phyloP scores from a whole-genome alignment of 2,329 filamentous ascomycete species.

The Epichloe gansuensis region DNA sequence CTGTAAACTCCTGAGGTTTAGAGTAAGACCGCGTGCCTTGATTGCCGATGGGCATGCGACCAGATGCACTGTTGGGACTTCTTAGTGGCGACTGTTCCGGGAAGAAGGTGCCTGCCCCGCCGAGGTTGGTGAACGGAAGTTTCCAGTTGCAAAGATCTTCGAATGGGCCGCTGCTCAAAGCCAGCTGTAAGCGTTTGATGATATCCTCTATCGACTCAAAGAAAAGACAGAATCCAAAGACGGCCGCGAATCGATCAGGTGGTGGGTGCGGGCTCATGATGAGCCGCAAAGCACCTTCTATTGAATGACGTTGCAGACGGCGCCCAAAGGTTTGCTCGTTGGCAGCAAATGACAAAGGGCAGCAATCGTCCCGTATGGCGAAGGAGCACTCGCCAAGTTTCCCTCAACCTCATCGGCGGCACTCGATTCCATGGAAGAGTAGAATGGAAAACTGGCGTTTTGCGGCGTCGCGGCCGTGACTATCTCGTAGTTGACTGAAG shows the following conservation, averaged over 20 bases:
- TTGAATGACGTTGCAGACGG: constrained; percentile 51
- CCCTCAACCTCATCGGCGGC: constrained; percentile 6
- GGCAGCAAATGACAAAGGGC: constrained; percentile 45
- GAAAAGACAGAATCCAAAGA: constrained; percentile 59
- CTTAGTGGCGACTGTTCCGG: constrained; percentile 10
- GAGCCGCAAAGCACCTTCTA: constrained; percentile 51
- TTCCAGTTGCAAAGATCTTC: constrained; percentile 44
- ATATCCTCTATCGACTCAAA: constrained; percentile 42
- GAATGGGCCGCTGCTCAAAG: constrained; percentile 20
- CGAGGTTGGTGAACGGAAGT: constrained; percentile 52
- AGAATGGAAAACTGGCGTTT: constrained; percentile 42
- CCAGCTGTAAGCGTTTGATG: constrained; percentile 24
- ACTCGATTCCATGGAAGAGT: constrained; percentile 13
- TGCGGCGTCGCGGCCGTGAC: constrained; percentile 38
- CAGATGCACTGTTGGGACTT: not conserved
- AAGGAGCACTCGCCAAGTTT: constrained; percentile 10
- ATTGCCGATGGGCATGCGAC: constrained; percentile 21
- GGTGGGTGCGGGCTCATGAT: constrained; percentile 38
- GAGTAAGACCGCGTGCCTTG: constrained; percentile 19
- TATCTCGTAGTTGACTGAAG: constrained; percentile 29
- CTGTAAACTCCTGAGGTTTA: constrained; percentile 14
- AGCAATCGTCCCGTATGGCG: constrained; percentile 25
- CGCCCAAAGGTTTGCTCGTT: constrained; percentile 59
- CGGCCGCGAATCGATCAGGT: constrained; percentile 34
- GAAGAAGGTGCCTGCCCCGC: constrained; percentile 57